Percentiles rank a stretch among this genome's conserved stretches.
phyloP scores from a whole-genome alignment of 352 stramenopile genomes.

The Thalassiosira hispida region DNA sequence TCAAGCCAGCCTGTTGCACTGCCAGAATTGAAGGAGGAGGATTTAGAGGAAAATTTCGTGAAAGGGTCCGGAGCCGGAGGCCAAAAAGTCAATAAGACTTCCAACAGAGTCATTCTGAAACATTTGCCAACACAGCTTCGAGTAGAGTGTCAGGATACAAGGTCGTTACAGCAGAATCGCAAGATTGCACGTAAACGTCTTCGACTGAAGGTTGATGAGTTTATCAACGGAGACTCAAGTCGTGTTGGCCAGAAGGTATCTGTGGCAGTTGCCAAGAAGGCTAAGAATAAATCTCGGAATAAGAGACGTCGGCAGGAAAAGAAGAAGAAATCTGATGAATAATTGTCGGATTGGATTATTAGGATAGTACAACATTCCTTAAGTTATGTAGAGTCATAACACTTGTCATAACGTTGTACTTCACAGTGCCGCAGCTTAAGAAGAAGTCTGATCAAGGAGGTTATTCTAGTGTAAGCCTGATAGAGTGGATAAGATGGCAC shows the following conservation, averaged over 20 bases:
- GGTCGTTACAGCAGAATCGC: constrained; percentile 82
- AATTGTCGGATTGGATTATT: neutral
- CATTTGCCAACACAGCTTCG: constrained; percentile 72
- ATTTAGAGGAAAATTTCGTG: constrained; percentile 82
- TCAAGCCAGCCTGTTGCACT: constrained; percentile 10
- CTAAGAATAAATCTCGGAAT: constrained; percentile 73
- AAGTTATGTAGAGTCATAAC: neutral
- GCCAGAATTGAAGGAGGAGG: constrained; percentile 72
- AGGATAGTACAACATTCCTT: neutral
- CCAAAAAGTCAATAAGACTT: constrained; percentile 86
- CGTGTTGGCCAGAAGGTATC: constrained; percentile 58
- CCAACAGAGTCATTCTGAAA: constrained; percentile 74
- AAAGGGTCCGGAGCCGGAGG: constrained; percentile 74
- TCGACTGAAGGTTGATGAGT: constrained; percentile 76
- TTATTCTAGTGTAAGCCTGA: too few relatives aligned
- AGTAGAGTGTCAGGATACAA: constrained; percentile 83
- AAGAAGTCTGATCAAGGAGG: too few relatives aligned
- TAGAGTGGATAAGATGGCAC: too few relatives aligned
- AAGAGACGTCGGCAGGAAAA: constrained; percentile 50
- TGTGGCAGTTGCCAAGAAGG: constrained; percentile 65
- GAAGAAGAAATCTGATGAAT: constrained; percentile 39
- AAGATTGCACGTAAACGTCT: constrained; percentile 83
- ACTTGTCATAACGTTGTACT: neutral
- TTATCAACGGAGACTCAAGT: constrained; percentile 76
- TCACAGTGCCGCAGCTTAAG: too few relatives aligned